Base-by-base conservation (phyloP, 2,329 filamentous ascomycete genomes). In the Aspergillus awamori region DNA sequence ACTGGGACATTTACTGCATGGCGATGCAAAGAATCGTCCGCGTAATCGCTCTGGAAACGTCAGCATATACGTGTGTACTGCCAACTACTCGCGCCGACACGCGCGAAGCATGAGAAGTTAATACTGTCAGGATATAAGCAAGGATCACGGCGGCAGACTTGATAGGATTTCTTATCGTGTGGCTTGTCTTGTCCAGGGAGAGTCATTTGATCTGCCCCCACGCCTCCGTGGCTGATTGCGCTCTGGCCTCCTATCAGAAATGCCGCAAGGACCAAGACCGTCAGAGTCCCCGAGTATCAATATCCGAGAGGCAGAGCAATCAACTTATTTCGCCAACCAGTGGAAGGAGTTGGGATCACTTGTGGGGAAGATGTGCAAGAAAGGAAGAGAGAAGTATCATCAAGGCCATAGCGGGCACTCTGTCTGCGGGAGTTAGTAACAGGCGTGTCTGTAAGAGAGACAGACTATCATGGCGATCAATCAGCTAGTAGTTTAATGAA, bases 81-180 rank as follows among this genome's bases (percentile, higher is more conserved):
- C 33, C 33, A 11, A 36, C 33, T 13, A 11, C 33, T 36, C 33
- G 3, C 39, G 2, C 11, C 13, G 41, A 43, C 24, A 30, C 4
- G 53, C n/a, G 53, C 38, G 41, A n/a, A 22, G 38, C 17, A 33
- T 22, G 26, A 30, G 4, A 36, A 56, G 10, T 47, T 24, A 33
- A 11, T 33, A 56, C 17, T 38, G 53, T 22, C 53, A 33, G n/a
- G 43, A 56, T 47, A 17, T 22, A 47, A 33, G 24, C 17, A 24
- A 56, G 24, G 53, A 36, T 24, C 15, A 45, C 22, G 26, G 53
- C 53, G 43, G 53, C 53, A 56, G 24, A n/a, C 24, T 17, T 56
- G 41, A 10, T 10, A 33, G 15, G 15, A 8, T 22, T 13, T 30
- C 15, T 24, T 24, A 17, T 47, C 10, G 13, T 13, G 26, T 33